A percentile compares a stretch with the other conserved stretches of the same genome.
Evolutionary conservation across 1,139 yeast genomes (phyloP).

Genomic region (Scheffersomyces lignicola): DNA sequence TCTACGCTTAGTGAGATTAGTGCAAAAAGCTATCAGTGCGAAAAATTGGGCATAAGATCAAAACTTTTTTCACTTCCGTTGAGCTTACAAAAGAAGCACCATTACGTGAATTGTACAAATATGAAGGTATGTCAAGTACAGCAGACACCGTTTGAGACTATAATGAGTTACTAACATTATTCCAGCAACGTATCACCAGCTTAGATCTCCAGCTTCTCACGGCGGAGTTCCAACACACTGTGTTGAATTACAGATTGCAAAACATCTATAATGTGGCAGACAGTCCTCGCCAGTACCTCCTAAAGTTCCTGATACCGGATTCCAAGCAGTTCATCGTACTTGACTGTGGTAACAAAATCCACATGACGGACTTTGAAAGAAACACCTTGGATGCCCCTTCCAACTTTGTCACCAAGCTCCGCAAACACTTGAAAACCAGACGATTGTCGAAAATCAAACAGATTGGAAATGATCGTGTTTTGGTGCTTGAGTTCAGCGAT

Average conservation of each 20-base stretch:
- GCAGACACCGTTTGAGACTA: too few species aligned
- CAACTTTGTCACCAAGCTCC: conserved; percentile 76
- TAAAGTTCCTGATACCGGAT: conserved; percentile 84
- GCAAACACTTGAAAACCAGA: conserved; percentile 83
- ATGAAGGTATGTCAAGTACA: too few species aligned
- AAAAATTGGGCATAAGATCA: too few species aligned
- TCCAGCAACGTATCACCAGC: conserved; percentile 80
- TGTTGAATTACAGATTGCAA: conserved; percentile 71
- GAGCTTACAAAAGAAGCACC: too few species aligned
- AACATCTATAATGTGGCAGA: conserved; percentile 82
- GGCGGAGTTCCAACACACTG: conserved; percentile 56
- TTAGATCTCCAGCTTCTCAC: conserved; percentile 75
- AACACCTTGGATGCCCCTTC: conserved; percentile 82
- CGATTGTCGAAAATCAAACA: conserved; percentile 73
- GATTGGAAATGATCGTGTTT: conserved; percentile 73
- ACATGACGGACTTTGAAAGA: conserved; percentile 77
- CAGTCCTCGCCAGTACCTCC: conserved; percentile 69
- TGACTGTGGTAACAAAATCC: conserved; percentile 85
- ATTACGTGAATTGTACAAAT: too few species aligned
- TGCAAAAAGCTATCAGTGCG: too few species aligned
- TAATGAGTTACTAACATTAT: conserved; percentile 8
- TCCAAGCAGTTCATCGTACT: conserved; percentile 72
- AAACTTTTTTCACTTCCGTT: too few species aligned
- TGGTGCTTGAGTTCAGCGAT: conserved; percentile 80
- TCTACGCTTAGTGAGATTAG: too few species aligned